phyloP scores from a whole-genome alignment of 2,329 filamentous ascomycete genomes.

The Calonectria leucothoes region DNA sequence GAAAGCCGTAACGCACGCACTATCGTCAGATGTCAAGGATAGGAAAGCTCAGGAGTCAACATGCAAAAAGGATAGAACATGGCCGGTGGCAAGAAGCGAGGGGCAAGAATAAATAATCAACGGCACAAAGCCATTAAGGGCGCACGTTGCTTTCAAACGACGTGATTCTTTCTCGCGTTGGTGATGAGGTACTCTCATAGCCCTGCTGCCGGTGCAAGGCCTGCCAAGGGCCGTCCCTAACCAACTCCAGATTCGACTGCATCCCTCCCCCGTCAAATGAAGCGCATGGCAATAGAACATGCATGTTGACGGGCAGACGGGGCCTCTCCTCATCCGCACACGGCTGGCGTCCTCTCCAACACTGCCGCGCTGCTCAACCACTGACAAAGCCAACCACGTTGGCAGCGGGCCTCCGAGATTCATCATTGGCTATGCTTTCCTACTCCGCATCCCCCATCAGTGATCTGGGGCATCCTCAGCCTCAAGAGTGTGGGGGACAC shows the following conservation, averaged over 20 bases:
- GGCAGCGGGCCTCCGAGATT: constrained; percentile 18
- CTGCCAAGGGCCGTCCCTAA: constrained; percentile 34
- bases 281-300: constrained; percentile 13
- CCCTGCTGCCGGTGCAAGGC: constrained; percentile 16
- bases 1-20: neutral
- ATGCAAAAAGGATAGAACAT: neutral
- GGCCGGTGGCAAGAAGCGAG: neutral
- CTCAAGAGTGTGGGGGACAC: constrained; percentile 21
- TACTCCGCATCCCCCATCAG: constrained; percentile 26
- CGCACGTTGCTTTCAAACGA: neutral
- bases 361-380: neutral
- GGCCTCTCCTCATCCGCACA: constrained; percentile 10
- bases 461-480: constrained; percentile 24
- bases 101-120: constrained; percentile 7
- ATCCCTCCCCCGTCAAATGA: constrained; percentile 35
- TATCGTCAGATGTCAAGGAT: neutral
- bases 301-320: constrained; percentile 22
- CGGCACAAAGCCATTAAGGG: constrained; percentile 1
- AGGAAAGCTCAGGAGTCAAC: neutral
- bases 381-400: constrained; percentile 19
- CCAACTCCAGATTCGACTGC: constrained; percentile 35
- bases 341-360: constrained; percentile 27
- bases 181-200: constrained; percentile 22
- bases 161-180: constrained; percentile 20
- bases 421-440: constrained; percentile 25